Percentiles rank a stretch among this genome's conserved stretches.
phyloP scores from a whole-genome alignment of 106 monocot species.

The Gastrodia elata region DNA sequence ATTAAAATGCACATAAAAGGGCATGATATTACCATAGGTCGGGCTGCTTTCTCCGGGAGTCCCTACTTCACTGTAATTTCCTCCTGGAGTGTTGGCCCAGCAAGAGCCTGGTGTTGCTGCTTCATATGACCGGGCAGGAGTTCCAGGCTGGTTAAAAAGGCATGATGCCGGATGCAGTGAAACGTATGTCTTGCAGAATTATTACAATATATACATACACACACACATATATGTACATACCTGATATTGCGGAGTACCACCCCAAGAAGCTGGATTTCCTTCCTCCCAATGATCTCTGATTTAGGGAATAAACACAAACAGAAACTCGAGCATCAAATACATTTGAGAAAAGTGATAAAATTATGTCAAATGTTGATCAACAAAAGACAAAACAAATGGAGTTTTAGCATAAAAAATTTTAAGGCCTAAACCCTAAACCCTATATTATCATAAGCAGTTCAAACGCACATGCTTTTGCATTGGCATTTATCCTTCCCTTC shows the following conservation, averaged over 20 bases:
- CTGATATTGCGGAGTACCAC: constrained; percentile 81
- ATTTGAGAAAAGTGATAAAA: too few species aligned
- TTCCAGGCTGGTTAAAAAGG: constrained; percentile 52
- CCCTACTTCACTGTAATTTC: constrained; percentile 67
- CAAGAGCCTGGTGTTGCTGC: constrained; percentile 95
- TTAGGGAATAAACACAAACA: not conserved
- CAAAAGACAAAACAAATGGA: not conserved
- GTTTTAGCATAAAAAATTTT: too few species aligned
- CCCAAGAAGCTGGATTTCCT: constrained; percentile 92
- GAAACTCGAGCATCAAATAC: not conserved
- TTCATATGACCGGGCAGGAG: constrained; percentile 79
- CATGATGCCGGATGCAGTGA: not conserved
- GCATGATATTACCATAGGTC: constrained; percentile 64
- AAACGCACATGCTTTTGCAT: not conserved
- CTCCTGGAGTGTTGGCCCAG: constrained; percentile 95
- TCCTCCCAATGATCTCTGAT: constrained; percentile 95
- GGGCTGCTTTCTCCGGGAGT: constrained; percentile 68
- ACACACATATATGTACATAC: constrained; percentile 19
- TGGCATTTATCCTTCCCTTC: not conserved
- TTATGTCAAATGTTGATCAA: not conserved
- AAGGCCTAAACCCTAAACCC: too few species aligned
- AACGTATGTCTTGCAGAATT: not conserved
- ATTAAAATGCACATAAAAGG: too few species aligned
- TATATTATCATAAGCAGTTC: not conserved
- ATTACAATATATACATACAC: not conserved